phyloP scores from a whole-genome alignment of 163 green algal genomes.

The Chloromonas sp. region DNA sequence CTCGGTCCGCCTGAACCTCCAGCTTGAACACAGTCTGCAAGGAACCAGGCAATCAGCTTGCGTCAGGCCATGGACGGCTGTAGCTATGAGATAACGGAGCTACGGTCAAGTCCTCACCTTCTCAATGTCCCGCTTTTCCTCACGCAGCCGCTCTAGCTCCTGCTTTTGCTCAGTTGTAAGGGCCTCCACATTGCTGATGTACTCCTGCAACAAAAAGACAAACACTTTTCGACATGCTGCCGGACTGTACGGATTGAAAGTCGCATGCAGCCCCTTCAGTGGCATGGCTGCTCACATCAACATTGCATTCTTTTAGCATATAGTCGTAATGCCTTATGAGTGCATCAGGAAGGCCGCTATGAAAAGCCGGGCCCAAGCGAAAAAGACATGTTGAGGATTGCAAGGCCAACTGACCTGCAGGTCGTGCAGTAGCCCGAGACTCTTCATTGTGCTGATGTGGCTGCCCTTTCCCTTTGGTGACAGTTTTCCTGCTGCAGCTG shows the following conservation, averaged over 20 bases:
- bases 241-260: background rate
- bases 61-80: no score
- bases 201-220: constrained; percentile 9
- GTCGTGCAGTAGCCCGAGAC: constrained; percentile 27
- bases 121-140: constrained; percentile 25
- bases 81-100: no score
- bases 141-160: constrained; percentile 18
- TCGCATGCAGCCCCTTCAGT: background rate
- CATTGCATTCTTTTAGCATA: no score
- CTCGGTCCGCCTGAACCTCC: constrained; percentile 1
- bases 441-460: constrained; percentile 4
- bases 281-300: background rate
- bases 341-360: background rate
- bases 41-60: background rate
- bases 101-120: background rate
- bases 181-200: constrained; percentile 16
- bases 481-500: background rate
- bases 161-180: constrained; percentile 17
- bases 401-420: constrained; percentile 12
- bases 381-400: background rate
- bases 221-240: background rate
- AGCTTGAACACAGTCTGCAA: constrained; percentile 1
- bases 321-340: background rate
- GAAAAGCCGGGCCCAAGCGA: background rate
- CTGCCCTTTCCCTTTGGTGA: background rate